A percentile compares a stretch with the other conserved stretches of the same genome.
These are phyloP conservation scores for Lumnitzera littorea DNA, from an alignment of 345 rosid genomes.

Conservation along the genomic window DNA sequence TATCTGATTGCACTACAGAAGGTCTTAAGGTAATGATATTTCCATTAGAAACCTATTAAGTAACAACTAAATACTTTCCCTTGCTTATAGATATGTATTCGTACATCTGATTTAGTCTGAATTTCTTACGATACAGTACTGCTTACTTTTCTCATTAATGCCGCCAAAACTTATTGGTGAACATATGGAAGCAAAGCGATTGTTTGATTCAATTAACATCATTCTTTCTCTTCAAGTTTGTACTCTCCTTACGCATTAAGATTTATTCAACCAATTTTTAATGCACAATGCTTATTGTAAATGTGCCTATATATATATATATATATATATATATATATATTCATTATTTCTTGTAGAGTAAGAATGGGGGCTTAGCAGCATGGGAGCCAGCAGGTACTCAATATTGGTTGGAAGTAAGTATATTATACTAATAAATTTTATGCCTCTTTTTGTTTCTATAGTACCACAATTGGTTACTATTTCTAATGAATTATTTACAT, in stretches of 20 bases:
- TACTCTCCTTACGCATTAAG: too few species aligned
- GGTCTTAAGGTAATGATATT: conserved; percentile 16
- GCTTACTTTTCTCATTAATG: conserved; percentile 26
- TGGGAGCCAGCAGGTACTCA: conserved; percentile 43
- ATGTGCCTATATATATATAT: too few species aligned
- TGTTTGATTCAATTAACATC: conserved; percentile 35
- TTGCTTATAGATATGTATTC: too few species aligned
- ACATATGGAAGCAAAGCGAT: conserved; percentile 20
- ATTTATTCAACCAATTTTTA: too few species aligned
- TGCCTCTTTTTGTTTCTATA: too few species aligned
- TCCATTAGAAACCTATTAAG: neutral
- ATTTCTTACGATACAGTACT: conserved; percentile 16
- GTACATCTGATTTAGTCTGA: too few species aligned
- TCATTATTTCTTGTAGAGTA: conserved; percentile 11
- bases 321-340: too few species aligned
- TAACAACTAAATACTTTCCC: too few species aligned
- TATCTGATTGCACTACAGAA: conserved; percentile 31
- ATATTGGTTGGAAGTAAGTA: conserved; percentile 27
- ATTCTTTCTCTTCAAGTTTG: conserved; percentile 31
- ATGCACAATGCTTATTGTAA: too few species aligned
- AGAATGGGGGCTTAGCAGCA: conserved; percentile 38
- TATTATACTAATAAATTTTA: neutral
- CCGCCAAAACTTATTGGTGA: conserved; percentile 29
- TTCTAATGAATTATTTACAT: neutral
- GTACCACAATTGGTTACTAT: too few species aligned